These are phyloP conservation scores for Potentilla sterilis DNA, from an alignment of 306 rosid species.

Conservation along the genomic window DNA sequence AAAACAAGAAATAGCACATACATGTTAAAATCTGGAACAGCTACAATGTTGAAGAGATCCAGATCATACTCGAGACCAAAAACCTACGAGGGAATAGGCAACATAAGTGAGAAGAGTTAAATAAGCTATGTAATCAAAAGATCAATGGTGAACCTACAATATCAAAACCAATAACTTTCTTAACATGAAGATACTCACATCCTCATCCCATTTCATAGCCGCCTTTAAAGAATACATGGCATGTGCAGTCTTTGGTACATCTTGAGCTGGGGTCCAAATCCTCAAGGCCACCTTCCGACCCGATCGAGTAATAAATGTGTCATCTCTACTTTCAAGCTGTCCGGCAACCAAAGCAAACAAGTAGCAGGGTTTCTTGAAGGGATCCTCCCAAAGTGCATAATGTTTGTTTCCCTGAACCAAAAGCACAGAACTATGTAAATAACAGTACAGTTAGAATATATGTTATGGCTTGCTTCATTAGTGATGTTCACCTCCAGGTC, in stretches of 20 bases:
- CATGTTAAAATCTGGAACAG: constrained; percentile 99
- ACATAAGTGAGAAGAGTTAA: constrained; percentile 21
- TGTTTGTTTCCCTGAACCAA: constrained; percentile 78
- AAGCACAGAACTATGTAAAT: constrained; percentile 24
- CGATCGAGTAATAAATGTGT: constrained; percentile 60
- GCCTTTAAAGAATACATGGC: constrained; percentile 96
- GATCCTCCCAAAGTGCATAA: constrained; percentile 95
- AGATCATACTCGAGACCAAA: constrained; percentile 97
- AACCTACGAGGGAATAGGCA: constrained; percentile 49
- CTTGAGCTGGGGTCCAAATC: constrained; percentile 93
- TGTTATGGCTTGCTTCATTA: constrained; percentile 6
- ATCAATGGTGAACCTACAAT: constrained; percentile 8
- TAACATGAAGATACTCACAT: constrained; percentile 52
- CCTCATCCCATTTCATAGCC: constrained; percentile 99
- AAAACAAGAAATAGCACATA: constrained; percentile 31
- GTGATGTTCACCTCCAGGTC: constrained; percentile 68
- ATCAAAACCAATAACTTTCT: constrained; percentile 21
- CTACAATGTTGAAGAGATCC: constrained; percentile 97
- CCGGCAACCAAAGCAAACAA: constrained; percentile 99
- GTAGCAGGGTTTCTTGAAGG: constrained; percentile 96
- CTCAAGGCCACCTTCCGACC: constrained; percentile 80
- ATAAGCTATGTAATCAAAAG: constrained; percentile 22
- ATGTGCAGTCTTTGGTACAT: constrained; percentile 85
- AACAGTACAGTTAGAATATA: constrained; percentile 22
- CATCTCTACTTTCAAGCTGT: constrained; percentile 85